Evolutionary conservation across 1,139 yeast species (phyloP), one percentile per base, ranked within the genome.

Genomic region (Sugiyamaella japonica): DNA sequence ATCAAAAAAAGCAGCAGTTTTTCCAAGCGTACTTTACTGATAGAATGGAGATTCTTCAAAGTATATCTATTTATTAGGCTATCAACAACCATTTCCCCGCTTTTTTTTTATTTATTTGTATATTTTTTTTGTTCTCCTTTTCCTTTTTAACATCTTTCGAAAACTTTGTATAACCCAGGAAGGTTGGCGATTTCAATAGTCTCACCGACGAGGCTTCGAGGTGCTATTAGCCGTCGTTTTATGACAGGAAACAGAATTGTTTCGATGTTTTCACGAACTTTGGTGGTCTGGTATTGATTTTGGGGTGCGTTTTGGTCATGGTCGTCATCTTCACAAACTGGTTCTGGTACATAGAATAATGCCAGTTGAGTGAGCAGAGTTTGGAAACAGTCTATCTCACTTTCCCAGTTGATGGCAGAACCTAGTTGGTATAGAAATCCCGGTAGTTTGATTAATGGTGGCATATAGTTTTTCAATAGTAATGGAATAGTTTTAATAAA

Each of bases 151-250:
- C 99, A 93, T 66, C 99, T 77, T 72, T 93, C 99, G 74, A 93
- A 93, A 4, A 95, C 96, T 64, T 78, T 82, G 70, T 95, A 95
- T 53, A 95, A 73, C 0, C 96, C 96, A 0, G 98, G 98, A 41
- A 95, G 73, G 66, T 86, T 91, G 0, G 99, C 98, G 42, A 95
- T 82, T 68, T 93, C 96, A 1, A 88, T 79, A 5, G 90, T 82
- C 56, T 82, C 85, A 17, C 76, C 67, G 1, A 71, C 61, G 32
- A 90, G 63, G 4, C 65, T 66, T 17, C 73, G 73, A 0, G 96
- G 81, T 0, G 95, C 96, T 16, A 89, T 67, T 36, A 90, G 80
- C 47, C 84, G 73, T 56, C 76, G 76, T 61, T 85, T 85, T 13
- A 89, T 67, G 15, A 80, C 74, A 0, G 96, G 96, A 63, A 89